A percentile compares a stretch with the other conserved stretches of the same genome.
These are phyloP conservation scores for Penicillium arizonense DNA, from an alignment of 495 filamentous ascomycete species.

Conservation along the genomic window DNA sequence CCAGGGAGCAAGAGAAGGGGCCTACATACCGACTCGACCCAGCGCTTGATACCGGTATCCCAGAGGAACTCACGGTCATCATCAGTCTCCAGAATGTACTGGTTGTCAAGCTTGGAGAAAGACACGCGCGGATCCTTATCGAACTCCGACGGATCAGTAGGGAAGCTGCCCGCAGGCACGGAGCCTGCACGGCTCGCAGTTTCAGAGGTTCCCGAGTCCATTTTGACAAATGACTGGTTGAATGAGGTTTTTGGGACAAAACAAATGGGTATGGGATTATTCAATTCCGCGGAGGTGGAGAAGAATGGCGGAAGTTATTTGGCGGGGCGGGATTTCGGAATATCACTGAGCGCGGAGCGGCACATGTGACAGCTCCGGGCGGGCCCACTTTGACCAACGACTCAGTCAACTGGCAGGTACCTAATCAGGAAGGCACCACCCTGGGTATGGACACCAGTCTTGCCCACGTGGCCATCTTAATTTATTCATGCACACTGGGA, in stretches of 20 bases:
- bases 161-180: constrained; percentile 49
- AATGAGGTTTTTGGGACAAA: background rate
- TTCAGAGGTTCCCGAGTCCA: constrained; percentile 25
- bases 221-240: background rate
- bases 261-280: background rate
- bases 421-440: too few relatives aligned
- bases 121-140: constrained; percentile 80
- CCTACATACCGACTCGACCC: constrained; percentile 67
- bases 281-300: background rate
- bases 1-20: constrained; percentile 9
- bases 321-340: background rate
- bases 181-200: constrained; percentile 2
- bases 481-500: background rate
- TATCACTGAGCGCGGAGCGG: background rate
- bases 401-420: too few relatives aligned
- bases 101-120: constrained; percentile 75
- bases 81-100: constrained; percentile 80
- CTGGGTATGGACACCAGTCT: background rate
- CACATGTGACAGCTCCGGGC: background rate
- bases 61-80: constrained; percentile 85
- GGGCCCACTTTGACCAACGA: too few relatives aligned
- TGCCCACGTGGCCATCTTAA: too few relatives aligned
- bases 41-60: constrained; percentile 68
- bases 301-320: background rate
- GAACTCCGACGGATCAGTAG: constrained; percentile 71